Percentiles rank a stretch among this genome's conserved stretches.
phyloP scores from a whole-genome alignment of 768 basidiomycete species.

The Termitomyces sp. region DNA sequence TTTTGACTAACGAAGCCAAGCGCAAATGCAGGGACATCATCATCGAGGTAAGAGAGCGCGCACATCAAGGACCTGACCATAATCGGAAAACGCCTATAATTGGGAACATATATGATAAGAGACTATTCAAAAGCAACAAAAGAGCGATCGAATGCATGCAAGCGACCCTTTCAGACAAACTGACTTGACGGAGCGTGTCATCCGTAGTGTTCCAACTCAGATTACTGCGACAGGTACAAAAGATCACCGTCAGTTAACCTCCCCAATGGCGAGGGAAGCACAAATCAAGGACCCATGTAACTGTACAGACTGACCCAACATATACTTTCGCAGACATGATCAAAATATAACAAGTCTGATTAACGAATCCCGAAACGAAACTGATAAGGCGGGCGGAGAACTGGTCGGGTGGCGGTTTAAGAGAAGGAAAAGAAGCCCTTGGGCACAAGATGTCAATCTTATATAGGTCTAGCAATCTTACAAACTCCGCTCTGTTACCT shows the following conservation, averaged over 20 bases:
- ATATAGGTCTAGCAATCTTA: constrained; percentile 40
- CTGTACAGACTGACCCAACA: constrained; percentile 85
- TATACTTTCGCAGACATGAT: constrained; percentile 85
- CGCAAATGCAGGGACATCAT: constrained; percentile 13
- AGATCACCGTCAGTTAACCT: constrained; percentile 50
- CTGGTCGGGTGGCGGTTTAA: constrained; percentile 43
- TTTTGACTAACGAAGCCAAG: constrained; percentile 20
- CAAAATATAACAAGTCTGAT: constrained; percentile 49
- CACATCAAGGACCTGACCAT: constrained; percentile 88
- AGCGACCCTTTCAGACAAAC: constrained; percentile 42
- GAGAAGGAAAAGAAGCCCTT: constrained; percentile 29
- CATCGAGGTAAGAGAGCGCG: constrained; percentile 38
- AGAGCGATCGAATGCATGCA: constrained; percentile 25
- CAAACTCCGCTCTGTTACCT: constrained; percentile 40
- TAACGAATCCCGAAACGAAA: constrained; percentile 49
- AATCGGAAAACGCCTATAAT: constrained; percentile 78
- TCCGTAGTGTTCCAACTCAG: constrained; percentile 96
- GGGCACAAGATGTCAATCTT: constrained; percentile 21
- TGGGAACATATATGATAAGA: constrained; percentile 47
- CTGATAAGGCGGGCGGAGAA: constrained; percentile 38
- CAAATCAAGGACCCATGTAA: constrained; percentile 38
- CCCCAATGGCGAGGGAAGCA: constrained; percentile 44
- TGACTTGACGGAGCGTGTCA: constrained; percentile 83
- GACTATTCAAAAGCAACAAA: constrained; percentile 24
- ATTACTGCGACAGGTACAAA: constrained; percentile 66